Conservation (phyloP, 495 filamentous ascomycete genomes). For the Letharia lupina region DNA sequence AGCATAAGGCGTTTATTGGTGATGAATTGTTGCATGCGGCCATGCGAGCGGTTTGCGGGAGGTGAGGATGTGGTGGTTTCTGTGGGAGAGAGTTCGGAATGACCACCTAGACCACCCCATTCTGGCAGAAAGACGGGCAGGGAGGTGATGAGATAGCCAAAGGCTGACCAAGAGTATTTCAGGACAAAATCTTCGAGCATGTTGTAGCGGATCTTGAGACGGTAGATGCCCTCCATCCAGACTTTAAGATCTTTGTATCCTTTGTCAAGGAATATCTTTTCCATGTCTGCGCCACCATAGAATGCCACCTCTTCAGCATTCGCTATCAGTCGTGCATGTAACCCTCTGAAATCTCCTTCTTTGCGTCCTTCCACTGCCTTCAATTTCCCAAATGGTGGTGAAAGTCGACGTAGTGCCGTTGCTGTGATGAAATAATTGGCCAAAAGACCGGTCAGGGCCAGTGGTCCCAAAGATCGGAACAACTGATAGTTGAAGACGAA, state of each 20-base stretch:
- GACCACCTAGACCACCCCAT: constrained; percentile 77
- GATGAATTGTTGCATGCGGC: constrained; percentile 97
- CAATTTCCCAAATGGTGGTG: constrained; percentile 91
- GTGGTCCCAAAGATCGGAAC: constrained; percentile 80
- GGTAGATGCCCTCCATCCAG: constrained; percentile 96
- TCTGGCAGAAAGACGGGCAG: constrained; percentile 91
- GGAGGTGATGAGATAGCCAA: constrained; percentile 88
- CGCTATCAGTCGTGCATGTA: constrained; percentile 85
- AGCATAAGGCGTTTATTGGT: constrained; percentile 99
- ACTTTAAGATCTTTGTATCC: constrained; percentile 85
- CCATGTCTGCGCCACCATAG: constrained; percentile 89
- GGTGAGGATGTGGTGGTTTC: constrained; percentile 24
- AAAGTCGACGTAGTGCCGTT: constrained; percentile 73
- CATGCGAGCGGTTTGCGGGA: constrained; percentile 56
- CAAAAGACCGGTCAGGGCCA: constrained; percentile 77
- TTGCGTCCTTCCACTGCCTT: constrained; percentile 89
- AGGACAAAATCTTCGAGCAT: constrained; percentile 98
- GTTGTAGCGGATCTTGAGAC: constrained; percentile 93
- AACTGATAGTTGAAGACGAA: constrained; percentile 97
- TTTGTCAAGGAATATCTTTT: constrained; percentile 77
- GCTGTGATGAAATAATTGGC: constrained; percentile 91
- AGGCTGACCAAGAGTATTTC: constrained; percentile 97
- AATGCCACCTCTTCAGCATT: constrained; percentile 99
- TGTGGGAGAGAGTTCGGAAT: constrained; percentile 47
- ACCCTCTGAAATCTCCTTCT: constrained; percentile 85